Evolutionary conservation across 2,329 filamentous ascomycete species (phyloP), one percentile per base, ranked within the genome.

Genomic region (Aspergillus fumigatiaffinis): DNA sequence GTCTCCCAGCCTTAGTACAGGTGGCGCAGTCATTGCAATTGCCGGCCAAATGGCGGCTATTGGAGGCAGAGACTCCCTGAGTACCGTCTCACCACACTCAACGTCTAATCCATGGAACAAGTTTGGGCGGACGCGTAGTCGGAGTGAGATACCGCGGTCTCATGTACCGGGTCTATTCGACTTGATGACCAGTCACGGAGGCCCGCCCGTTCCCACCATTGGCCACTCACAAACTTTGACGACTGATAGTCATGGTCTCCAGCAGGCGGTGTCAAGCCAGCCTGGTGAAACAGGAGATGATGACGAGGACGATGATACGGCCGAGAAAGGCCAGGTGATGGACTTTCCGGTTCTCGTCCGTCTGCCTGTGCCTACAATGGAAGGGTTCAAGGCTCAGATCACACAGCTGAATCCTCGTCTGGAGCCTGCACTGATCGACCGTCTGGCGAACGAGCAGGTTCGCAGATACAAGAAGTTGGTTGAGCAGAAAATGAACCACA

Each of bases 401-500:
- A 76, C 86, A 49, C 81, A 84, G 58, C 76, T 95, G 47, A 95
- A 95, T 67, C 90, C 91, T n/a, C 77, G 80, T 10, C 78, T 96
- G 56, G 78, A 79, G n/a, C 76, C 80, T 8, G 80, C 86, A 72
- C 80, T 97, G 61, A 84, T 93, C 14, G 89, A 94, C 29, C 87
- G 92, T 49, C 89, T 96, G 63, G 90, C 89, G 0, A 84, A 90
- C 62, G 91, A 96, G 67, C 91, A 96, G 71, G 79, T 88, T 50
- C 79, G 86, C 58, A 85, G 92, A 55, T 96, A 92, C 74, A 94
- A 92, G 72, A 84, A 84, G 28, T 78, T 97, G 17, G 79, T 93
- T 29, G 87, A 85, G 41, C 78, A 82, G 60, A 88, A 86, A 68
- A 80, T 90, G 55, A 88, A 88, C 65, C 92, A 96, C 68, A 77